Evolutionary conservation across 1,284 basidiomycete species (phyloP), one percentile per base, ranked within the genome.

Genomic region (Ganoderma leucocontextum): DNA sequence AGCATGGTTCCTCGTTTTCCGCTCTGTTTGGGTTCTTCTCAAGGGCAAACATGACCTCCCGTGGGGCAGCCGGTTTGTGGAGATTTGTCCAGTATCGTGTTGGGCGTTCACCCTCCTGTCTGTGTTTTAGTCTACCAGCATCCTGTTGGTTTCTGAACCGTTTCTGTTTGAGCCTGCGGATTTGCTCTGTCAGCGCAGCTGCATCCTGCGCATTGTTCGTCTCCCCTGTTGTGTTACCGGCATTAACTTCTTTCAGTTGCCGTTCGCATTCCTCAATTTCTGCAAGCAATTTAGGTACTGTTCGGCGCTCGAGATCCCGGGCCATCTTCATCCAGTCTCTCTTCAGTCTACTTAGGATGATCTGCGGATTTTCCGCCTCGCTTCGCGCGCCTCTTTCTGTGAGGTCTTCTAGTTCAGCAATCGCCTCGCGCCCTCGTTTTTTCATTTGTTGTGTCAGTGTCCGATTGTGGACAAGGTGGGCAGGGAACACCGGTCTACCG

Each of bases 41-140:
- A 12, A 67, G 64, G 0, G 59, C 63, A 1, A 39, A 61, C 22
- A 70, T 65, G 2, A 60, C 2, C 1, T 66, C 59, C 2, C 63
- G 9, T 10, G 65, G 69, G 2, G 36, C 22, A 0, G 19, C 5
- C 0, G n/a, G 9, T 19, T 41, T 59, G 39, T 81, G 78, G 0
- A 77, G 22, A 0, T 58, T 64, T 0, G 75, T 74, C 81, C 82
- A 83, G 64, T 74, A 76, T 64, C 79, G 79, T 7, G 66, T 66
- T 0, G 79, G 74, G 0, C 73, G 76, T 65, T 84, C 82, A 0
- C 79, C 79, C 52, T 80, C 72, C 0, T 62, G 29, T 29, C 29
- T 29, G 2, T 29, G 29, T 2, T 29, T 29, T 29, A 29, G 29
- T 5, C 59, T 25, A 0, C 33, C 36, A 1, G 38, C 42, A 4